Evolutionary conservation across 371 early-diverging fungal genomes (phyloP).

Genomic region (Coemansia linderi): DNA sequence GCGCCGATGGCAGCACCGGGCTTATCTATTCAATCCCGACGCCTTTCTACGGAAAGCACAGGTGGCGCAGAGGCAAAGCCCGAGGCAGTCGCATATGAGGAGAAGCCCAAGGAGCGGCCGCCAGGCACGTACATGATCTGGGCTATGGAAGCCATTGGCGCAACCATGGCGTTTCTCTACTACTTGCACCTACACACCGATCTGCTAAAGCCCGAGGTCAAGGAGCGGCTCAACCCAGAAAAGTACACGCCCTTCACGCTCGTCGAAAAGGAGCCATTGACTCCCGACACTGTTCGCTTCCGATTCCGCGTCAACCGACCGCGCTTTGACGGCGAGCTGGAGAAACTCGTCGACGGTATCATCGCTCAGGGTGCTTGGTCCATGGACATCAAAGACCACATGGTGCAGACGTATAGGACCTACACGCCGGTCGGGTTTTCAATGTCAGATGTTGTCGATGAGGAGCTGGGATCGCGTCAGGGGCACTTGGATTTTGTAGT

Average conservation of each 20-base stretch:
- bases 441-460: slow-evolving; percentile 43
- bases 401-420: slow-evolving; percentile 59
- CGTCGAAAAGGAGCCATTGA: slow-evolving; percentile 61
- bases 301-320: slow-evolving; percentile 76
- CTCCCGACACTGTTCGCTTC: slow-evolving; percentile 74
- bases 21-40: neutral
- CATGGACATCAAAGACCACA: slow-evolving; percentile 51
- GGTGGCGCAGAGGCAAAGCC: neutral
- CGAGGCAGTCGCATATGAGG: neutral
- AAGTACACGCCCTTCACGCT: slow-evolving; percentile 74
- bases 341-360: slow-evolving; percentile 64
- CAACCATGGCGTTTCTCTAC: slow-evolving; percentile 32
- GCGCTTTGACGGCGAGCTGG: slow-evolving; percentile 63
- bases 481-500: slow-evolving; percentile 85
- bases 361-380: slow-evolving; percentile 55
- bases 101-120: slow-evolving; percentile 27
- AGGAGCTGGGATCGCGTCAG: slow-evolving; percentile 35
- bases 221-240: slow-evolving; percentile 57
- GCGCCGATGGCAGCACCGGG: neutral
- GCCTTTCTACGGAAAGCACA: neutral
- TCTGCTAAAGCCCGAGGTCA: slow-evolving; percentile 38
- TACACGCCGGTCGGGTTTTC: slow-evolving; percentile 60
- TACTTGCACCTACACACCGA: slow-evolving; percentile 43
- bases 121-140: slow-evolving; percentile 47
- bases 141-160: slow-evolving; percentile 49